Evolutionary conservation across 2,329 filamentous ascomycete species (phyloP), one percentile per base, ranked within the genome.

Genomic region (Aspergillus hiratsukae): DNA sequence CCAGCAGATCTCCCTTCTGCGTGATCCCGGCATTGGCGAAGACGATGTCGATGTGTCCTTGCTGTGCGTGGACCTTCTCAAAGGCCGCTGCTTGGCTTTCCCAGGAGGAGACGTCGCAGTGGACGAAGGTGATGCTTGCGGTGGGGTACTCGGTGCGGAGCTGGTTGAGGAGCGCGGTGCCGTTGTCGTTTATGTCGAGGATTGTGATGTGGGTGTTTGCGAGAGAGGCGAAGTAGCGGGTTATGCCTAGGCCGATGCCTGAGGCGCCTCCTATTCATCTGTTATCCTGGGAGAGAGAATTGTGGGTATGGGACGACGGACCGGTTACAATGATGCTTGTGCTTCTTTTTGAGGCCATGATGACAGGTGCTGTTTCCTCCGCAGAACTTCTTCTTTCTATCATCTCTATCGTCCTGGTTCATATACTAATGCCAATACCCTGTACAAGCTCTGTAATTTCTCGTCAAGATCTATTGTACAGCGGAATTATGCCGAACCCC

Each of bases 1-100:
- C 57, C 17, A 80, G 53, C 9, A 77, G 63, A 56, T 69, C 69
- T 6, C 72, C 76, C 52, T 73, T 69, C 63, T 78, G 76, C 0
- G 76, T 76, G 35, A 82, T 74, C 1, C 79, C 80, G 0, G 80
- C 79, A 60, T 81, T 81, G 27, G 79, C 79, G 64, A 80, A 75
- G 6, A 81, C 78, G 3, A 80, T 60, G 55, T 82, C 78, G 19
- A 81, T 62, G 11, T 66, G 64, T 1, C 76, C 75, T 19, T 68
- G 65, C 14, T 68, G 56, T 3, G 60, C 57, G 51, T 69, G 66
- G 1, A 73, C 63, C 25, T 69, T 64, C 54, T 67, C 63, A 50
- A 77, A 78, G 0, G 67, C 73, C 0, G 63, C 57, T 0, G 69
- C 70, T 48, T 75, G 71, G 43, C 66, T 68, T 25, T 72, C 67